Conservation (phyloP, 2,329 filamentous ascomycete genomes). For the Botrytis pseudocinerea region DNA sequence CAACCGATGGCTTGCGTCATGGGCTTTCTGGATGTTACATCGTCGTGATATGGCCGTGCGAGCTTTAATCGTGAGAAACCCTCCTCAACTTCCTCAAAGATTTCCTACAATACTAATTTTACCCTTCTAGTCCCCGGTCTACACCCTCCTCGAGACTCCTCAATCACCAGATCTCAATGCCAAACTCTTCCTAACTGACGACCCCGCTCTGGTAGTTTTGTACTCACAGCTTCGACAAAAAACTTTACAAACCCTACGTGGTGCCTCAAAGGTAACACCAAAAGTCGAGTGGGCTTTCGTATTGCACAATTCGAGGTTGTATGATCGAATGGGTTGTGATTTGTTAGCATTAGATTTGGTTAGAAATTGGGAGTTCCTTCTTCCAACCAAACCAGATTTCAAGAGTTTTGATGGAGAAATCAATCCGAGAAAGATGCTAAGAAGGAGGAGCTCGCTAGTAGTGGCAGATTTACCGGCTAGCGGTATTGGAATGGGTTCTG, state of each 20-base stretch:
- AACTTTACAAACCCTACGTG: conserved; percentile 78
- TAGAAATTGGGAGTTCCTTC: conserved; percentile 78
- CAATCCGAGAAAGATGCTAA: conserved; percentile 58
- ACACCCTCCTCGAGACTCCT: conserved; percentile 69
- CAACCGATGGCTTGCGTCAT: conserved; percentile 91
- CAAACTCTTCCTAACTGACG: conserved; percentile 82
- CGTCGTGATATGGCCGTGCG: conserved; percentile 81
- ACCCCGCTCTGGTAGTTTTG: conserved; percentile 82
- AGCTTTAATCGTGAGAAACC: conserved; percentile 67
- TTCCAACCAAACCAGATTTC: conserved; percentile 47
- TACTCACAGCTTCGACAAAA: conserved; percentile 84
- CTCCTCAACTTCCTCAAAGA: neutral
- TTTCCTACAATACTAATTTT: conserved; percentile 23
- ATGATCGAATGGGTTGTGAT: conserved; percentile 91
- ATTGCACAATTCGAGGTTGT: conserved; percentile 79
- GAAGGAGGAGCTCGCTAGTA: conserved; percentile 73
- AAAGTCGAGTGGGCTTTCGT: conserved; percentile 87
- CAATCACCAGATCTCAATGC: conserved; percentile 69
- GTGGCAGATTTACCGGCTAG: conserved; percentile 69
- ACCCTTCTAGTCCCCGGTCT: conserved; percentile 66
- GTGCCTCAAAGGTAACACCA: conserved; percentile 78
- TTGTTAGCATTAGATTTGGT: conserved; percentile 80
- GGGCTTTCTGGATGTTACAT: conserved; percentile 91
- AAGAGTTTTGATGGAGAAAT: conserved; percentile 44
- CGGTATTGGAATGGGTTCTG: conserved; percentile 32